A percentile compares a stretch with the other conserved stretches of the same genome.
phyloP scores from a whole-genome alignment of 805 yeast genomes.

The Isabelozyma rhagii region DNA sequence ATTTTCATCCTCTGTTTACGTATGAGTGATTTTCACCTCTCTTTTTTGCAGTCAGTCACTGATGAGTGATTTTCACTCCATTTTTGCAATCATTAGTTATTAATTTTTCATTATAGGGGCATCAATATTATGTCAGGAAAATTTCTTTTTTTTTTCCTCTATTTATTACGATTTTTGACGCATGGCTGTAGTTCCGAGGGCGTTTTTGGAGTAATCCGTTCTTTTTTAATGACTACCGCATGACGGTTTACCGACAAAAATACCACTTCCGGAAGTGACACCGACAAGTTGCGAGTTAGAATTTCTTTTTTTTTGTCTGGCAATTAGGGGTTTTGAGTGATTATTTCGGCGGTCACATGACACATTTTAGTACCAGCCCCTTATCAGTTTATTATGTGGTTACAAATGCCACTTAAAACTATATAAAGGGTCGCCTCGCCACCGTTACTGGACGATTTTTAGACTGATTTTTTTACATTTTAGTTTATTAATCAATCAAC shows the following conservation, averaged over 20 bases:
- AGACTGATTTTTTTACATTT: not conserved
- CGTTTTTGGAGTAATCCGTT: not conserved
- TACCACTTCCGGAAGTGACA: slow-evolving; percentile 1
- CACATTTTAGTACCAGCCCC: not conserved
- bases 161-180: not conserved
- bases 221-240: not conserved
- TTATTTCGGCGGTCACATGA: not conserved
- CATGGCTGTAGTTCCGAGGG: not conserved
- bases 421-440: slow-evolving; percentile 18
- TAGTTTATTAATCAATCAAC: slow-evolving; percentile 1
- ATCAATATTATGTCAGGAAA: not conserved
- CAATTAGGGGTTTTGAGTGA: slow-evolving; percentile 1
- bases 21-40: no score
- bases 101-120: not conserved
- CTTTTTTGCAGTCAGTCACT: no score
- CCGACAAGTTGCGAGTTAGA: not conserved
- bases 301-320: slow-evolving; percentile 5
- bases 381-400: not conserved
- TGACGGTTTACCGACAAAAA: not conserved
- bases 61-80: no score
- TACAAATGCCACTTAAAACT: not conserved
- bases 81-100: no score
- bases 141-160: not conserved
- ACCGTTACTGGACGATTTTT: slow-evolving; percentile 6
- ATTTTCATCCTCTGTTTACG: no score